Evolutionary conservation across 192 early-diverging fungal species (phyloP).

Genomic region (Phycomyces nitens): DNA sequence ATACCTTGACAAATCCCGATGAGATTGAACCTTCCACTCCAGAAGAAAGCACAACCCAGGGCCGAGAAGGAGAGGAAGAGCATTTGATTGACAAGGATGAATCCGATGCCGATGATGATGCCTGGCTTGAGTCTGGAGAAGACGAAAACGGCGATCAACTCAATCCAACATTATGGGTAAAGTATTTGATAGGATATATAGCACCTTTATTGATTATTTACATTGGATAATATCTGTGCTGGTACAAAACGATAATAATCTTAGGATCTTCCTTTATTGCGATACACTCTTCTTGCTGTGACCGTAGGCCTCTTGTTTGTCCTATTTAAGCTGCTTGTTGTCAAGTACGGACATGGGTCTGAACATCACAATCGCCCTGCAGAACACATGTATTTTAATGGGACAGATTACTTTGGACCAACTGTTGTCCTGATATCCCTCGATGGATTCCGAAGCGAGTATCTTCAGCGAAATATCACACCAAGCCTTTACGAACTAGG

Average conservation of each 20-base stretch:
- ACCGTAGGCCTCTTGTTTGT: conserved; percentile 8
- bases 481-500: conserved; percentile 59
- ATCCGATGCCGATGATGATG: background rate
- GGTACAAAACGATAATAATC: background rate
- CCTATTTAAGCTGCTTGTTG: conserved; percentile 2
- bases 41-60: background rate
- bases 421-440: conserved; percentile 78
- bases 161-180: conserved; percentile 1
- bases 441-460: conserved; percentile 85
- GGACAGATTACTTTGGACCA: conserved; percentile 60
- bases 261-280: conserved; percentile 11
- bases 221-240: background rate
- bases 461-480: conserved; percentile 68
- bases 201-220: background rate
- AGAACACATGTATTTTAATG: conserved; percentile 49
- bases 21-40: background rate
- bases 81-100: background rate
- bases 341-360: conserved; percentile 1
- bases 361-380: background rate
- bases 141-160: background rate
- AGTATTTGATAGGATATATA: background rate
- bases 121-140: background rate
- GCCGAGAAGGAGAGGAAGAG: background rate
- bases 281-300: background rate
- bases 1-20: background rate